Percentiles rank a stretch among this genome's conserved stretches.
phyloP scores from a whole-genome alignment of 2,329 filamentous ascomycete genomes.

The Diaporthe aspalathi region DNA sequence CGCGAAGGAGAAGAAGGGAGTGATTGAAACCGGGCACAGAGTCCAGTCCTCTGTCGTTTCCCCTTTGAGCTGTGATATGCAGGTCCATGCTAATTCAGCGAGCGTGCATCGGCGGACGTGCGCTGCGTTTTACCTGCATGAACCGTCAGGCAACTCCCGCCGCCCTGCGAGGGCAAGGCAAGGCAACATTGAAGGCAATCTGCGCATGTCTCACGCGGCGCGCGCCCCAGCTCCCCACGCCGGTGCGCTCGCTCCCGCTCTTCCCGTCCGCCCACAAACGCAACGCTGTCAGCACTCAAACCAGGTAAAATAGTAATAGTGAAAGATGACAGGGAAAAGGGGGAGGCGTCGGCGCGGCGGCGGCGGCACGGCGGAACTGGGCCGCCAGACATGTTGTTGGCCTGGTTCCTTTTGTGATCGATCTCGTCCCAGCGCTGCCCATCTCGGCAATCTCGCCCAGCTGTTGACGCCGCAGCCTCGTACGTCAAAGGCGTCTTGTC shows the following conservation, averaged over 20 bases:
- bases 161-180: neutral
- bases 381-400: constrained; percentile 11
- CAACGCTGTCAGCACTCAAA: constrained; percentile 29
- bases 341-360: neutral
- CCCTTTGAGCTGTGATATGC: neutral
- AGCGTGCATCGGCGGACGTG: constrained; percentile 13
- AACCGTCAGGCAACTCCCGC: constrained; percentile 13
- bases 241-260: constrained; percentile 13
- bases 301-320: neutral
- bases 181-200: constrained; percentile 8
- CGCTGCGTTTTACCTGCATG: constrained; percentile 14
- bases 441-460: neutral
- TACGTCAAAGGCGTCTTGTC: neutral
- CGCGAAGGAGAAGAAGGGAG: too few relatives aligned
- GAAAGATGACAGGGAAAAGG: constrained; percentile 5
- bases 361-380: constrained; percentile 21
- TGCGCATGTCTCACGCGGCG: constrained; percentile 11
- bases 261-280: neutral
- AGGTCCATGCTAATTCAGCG: neutral
- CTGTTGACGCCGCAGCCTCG: constrained; percentile 4
- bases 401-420: neutral
- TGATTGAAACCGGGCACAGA: neutral
- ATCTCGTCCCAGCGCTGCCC: constrained; percentile 11
- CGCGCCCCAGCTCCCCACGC: neutral
- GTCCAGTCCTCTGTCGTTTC: neutral